Base-by-base conservation (phyloP, 2,329 filamentous ascomycete genomes). In the Camptophora hylomeconis region DNA sequence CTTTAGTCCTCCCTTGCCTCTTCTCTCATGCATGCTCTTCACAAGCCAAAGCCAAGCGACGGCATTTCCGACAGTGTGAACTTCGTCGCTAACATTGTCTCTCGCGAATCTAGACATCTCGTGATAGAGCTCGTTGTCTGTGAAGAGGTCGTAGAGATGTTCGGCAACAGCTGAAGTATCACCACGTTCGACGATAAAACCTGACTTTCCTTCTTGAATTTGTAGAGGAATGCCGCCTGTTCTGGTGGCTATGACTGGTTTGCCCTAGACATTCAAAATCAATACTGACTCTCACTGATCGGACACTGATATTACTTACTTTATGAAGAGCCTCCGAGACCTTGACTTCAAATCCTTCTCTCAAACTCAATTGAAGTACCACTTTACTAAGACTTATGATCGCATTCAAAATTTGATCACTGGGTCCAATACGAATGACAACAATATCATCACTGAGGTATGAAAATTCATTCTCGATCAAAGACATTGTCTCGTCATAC, bases 261-360 rank as follows among this genome's bases (percentile, higher is more conserved):
- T 71, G 9, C 80, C 80, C 34, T 40, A 16, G 3, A 10, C n/a
- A n/a, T n/a, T n/a, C n/a, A n/a, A n/a, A n/a, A n/a, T n/a, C n/a
- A n/a, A n/a, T n/a, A n/a, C n/a, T n/a, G n/a, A n/a, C n/a, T n/a
- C n/a, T n/a, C n/a, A n/a, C n/a, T n/a, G n/a, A n/a, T n/a, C n/a
- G n/a, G n/a, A n/a, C n/a, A n/a, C n/a, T n/a, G n/a, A n/a, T n/a
- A n/a, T 24, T 17, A 10, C 30, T 33, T 25, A 38, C 37, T 24
- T 83, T 81, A 47, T 86, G 80, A 13, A 87, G 62, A 1, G 79
- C 80, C 53, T 89, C 82, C 0, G 77, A 83, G 4, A 89, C 80
- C 54, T 89, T 89, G 44, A 89, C 76, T 53, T 89, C 81, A 44
- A 89, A 89, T 0, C 81, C 80, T 49, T 89, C 81, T 19, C 79